These are phyloP conservation scores for Phialocephala sp. DNA, from an alignment of 2,329 filamentous ascomycete species.

Conservation along the genomic window DNA sequence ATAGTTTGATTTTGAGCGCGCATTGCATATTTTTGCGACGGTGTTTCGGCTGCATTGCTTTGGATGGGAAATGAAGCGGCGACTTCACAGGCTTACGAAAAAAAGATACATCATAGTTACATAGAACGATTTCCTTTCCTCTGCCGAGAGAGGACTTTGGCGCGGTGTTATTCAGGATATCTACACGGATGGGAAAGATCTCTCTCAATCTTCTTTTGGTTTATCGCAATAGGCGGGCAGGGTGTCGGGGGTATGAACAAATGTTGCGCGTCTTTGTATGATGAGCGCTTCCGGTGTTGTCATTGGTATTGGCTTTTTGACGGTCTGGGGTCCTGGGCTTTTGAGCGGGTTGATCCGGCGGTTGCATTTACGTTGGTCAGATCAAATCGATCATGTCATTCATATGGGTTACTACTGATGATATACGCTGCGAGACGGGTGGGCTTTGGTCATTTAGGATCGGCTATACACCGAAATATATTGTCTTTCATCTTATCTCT, in stretches of 20 bases:
- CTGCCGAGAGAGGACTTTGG: constrained; percentile 34
- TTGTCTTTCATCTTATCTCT: constrained; percentile 19
- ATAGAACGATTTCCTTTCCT: constrained; percentile 45
- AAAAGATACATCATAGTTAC: constrained; percentile 42
- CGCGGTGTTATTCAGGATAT: constrained; percentile 39
- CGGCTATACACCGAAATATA: constrained; percentile 27
- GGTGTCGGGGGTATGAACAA: constrained; percentile 41
- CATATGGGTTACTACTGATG: constrained; percentile 36
- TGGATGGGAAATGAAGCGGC: constrained; percentile 42
- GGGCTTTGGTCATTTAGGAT: constrained; percentile 28
- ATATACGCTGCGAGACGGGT: constrained; percentile 37
- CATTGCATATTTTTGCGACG: constrained; percentile 43
- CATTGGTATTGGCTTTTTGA: constrained; percentile 27
- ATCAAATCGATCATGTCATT: constrained; percentile 37
- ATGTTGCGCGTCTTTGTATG: constrained; percentile 40
- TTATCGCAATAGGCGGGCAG: constrained; percentile 30
- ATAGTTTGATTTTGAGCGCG: constrained; percentile 43
- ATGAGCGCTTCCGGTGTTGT: constrained; percentile 32
- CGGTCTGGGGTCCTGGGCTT: constrained; percentile 30
- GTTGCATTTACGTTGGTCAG: constrained; percentile 38
- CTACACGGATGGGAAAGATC: constrained; percentile 41
- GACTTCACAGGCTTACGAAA: constrained; percentile 43
- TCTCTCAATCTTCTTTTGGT: constrained; percentile 39
- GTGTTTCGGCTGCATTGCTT: constrained; percentile 44
- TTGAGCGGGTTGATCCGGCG: constrained; percentile 37